phyloP scores from a whole-genome alignment of 352 stramenopile genomes.

The Phytopythium mirpurense region DNA sequence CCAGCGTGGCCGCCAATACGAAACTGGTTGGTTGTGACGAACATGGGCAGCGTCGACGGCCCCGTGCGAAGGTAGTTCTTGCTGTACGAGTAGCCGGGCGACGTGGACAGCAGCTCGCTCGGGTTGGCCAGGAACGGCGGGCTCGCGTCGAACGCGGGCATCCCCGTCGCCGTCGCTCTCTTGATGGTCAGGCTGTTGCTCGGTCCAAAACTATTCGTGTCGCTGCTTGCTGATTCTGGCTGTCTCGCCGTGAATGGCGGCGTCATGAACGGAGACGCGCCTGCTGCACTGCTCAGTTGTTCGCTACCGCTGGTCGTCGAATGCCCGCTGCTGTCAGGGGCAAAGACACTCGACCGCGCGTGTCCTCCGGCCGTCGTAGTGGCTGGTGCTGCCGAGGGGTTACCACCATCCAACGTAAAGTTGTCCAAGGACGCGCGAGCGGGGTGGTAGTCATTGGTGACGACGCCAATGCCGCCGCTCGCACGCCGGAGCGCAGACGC shows the following conservation, averaged over 20 bases:
- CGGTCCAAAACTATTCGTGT: neutral
- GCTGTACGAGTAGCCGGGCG: constrained; percentile 66
- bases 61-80: constrained; percentile 54
- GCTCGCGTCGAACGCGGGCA: constrained; percentile 37
- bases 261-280: constrained; percentile 24
- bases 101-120: constrained; percentile 62
- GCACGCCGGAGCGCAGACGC: constrained; percentile 8
- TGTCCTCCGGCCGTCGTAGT: neutral
- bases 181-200: constrained; percentile 4
- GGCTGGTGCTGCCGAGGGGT: neutral
- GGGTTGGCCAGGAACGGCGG: constrained; percentile 68
- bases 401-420: constrained; percentile 43
- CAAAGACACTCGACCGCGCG: neutral
- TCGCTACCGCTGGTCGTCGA: constrained; percentile 3
- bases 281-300: neutral
- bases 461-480: neutral
- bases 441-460: constrained; percentile 22
- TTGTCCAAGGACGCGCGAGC: constrained; percentile 51
- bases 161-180: constrained; percentile 9
- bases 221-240: neutral
- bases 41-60: constrained; percentile 40
- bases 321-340: constrained; percentile 6
- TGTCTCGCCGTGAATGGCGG: constrained; percentile 21
- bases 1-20: constrained; percentile 22
- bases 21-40: constrained; percentile 51